Evolutionary conservation across 2,329 filamentous ascomycete genomes (phyloP).

Genomic region (Trichoderma citrinoviride): DNA sequence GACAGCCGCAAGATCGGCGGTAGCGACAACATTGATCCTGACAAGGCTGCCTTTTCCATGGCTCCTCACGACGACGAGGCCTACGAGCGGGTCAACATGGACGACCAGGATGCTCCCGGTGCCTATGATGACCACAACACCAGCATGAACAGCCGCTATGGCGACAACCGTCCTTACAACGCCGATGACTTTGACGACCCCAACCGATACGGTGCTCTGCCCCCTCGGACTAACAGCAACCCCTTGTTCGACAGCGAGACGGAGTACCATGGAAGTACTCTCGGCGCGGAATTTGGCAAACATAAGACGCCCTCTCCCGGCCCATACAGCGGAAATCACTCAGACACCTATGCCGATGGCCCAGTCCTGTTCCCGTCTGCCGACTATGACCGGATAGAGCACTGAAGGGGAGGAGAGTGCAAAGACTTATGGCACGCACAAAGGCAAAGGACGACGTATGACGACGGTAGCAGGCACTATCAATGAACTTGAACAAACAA

Average conservation of each 20-base stretch:
- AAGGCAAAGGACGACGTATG: not conserved
- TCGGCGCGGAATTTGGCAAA: constrained; percentile 11
- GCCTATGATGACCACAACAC: constrained; percentile 32
- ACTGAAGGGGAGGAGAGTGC: not conserved
- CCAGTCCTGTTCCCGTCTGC: constrained; percentile 56
- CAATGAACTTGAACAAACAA: constrained; percentile 15
- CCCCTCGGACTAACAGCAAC: constrained; percentile 36
- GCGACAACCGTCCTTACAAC: constrained; percentile 39
- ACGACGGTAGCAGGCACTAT: constrained; percentile 18
- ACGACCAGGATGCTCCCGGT: constrained; percentile 49
- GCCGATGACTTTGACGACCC: constrained; percentile 41
- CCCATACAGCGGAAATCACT: constrained; percentile 33
- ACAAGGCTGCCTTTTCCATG: constrained; percentile 68
- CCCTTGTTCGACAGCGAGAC: constrained; percentile 52
- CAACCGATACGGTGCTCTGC: constrained; percentile 40
- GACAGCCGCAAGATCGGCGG: constrained; percentile 46
- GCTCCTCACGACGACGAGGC: constrained; percentile 65
- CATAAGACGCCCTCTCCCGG: constrained; percentile 23
- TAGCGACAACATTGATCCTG: constrained; percentile 58
- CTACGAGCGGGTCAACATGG: constrained; percentile 59
- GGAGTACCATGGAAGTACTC: constrained; percentile 41
- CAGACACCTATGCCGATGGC: constrained; percentile 46
- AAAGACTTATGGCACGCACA: not conserved
- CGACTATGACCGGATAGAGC: constrained; percentile 53
- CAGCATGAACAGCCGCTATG: constrained; percentile 34